Evolutionary conservation across 2,329 filamentous ascomycete genomes (phyloP), one percentile per base, ranked within the genome.

Genomic region (Fusarium poae): DNA sequence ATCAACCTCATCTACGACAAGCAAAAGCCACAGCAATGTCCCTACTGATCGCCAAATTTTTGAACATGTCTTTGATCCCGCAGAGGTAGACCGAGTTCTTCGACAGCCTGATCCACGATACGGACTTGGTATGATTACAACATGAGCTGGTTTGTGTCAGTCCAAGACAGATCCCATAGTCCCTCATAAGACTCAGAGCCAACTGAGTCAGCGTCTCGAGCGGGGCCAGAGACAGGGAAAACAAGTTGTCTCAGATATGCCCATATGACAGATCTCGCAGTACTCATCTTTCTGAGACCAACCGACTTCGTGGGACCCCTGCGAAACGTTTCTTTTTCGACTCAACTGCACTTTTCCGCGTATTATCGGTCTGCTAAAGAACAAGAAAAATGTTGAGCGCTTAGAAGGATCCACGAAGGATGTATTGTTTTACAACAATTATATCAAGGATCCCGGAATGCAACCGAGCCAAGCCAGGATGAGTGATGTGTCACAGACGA

Each of bases 31-130:
- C 37, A 72, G 35, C 68, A 71, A 67, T 75, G 76, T 69, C 66
- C 79, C 30, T 53, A 79, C 73, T 30, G 87, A 89, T 76, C 80
- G 83, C 57, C 79, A 84, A 25, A 85, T 88, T 55, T 90, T 89
- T 67, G 77, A 81, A 58, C 78, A 80, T 15, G 81, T 87, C 42
- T 89, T 90, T 67, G 79, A 82, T 64, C 70, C 78, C 32, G 75
- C 73, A 8, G 85, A 87, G 75, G 82, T 89, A 63, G 79, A 83
- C 57, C 78, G 81, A 53, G 81, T 86, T 25, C 77, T 86, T 58
- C 82, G 79, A 53, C 80, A 83, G 61, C 84, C 83, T 18, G 86
- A 89, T 64, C 85, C 85, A 29, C 82, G 86, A 62, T 88, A 85
- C 67, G 83, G 81, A 20, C 78, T 88, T 43, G 82, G 82, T 53